Evolutionary conservation across 805 yeast genomes (phyloP), one percentile per base, ranked within the genome.

Genomic region (Metschnikowia sp.): DNA sequence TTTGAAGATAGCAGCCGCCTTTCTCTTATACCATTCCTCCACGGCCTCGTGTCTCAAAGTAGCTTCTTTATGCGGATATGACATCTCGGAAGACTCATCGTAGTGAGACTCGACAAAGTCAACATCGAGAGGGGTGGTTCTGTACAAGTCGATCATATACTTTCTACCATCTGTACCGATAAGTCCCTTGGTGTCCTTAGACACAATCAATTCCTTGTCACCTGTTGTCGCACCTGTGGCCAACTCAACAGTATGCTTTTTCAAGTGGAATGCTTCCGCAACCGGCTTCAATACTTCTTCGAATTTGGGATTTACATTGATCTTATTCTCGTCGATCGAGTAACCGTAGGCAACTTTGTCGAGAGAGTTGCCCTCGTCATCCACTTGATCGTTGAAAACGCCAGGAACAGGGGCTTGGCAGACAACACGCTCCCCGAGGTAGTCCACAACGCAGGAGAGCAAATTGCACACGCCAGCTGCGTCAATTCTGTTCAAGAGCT

Each of bases 401-500:
- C 98, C 98, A 12, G 99, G 99, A 38, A 92, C 96, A 10, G 97
- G 96, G 11, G 96, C 88, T 71, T 92, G 98, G 64, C 96, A 88
- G 34, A 92, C 77, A 33, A 92, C 74, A 65, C 98, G 80, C 59
- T 82, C 84, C 51, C 98, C 99, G 61, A 87, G 82, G 69, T 81
- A 92, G 66, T 92, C 98, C 47, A 92, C 88, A 49, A 90, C 77
- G n/a, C 91, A 77, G 4, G 97, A 87, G 57, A 88, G 79, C 50
- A 92, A 74, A 43, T 85, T 84, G 59, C 82, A 79, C 35, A 90
- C 74, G 39, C 83, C 88, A 10, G 69, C 69, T 32, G 81, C 61
- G 57, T 86, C 88, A 38, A 85, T 67, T 56, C 81, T 74, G 70
- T 86, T 86, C 62, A 92, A 71, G 50, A 78, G 76, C 58, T 78